phyloP scores from a whole-genome alignment of 208 protist genomes.

The Crithidia expoeki region DNA sequence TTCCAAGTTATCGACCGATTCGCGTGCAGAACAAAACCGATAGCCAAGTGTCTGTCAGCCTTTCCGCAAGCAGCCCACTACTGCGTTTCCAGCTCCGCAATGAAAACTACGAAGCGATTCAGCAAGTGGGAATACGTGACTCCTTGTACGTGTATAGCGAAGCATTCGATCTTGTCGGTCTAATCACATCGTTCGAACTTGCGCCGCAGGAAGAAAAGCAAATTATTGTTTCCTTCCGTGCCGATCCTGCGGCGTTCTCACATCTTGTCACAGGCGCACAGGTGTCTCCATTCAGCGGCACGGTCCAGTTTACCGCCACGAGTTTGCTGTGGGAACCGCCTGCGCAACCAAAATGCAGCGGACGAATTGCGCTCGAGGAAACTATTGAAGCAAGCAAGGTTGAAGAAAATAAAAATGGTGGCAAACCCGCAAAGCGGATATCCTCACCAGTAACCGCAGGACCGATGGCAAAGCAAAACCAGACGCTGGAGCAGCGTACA shows the following conservation, averaged over 20 bases:
- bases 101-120: constrained; percentile 54
- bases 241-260: constrained; percentile 52
- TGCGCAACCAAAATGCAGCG: neutral
- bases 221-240: constrained; percentile 63
- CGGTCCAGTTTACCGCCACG: constrained; percentile 44
- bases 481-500: constrained; percentile 24
- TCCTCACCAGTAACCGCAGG: neutral
- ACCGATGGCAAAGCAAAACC: neutral
- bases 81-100: constrained; percentile 65
- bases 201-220: constrained; percentile 48
- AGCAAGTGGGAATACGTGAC: constrained; percentile 17
- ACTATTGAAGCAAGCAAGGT: neutral
- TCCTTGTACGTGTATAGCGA: constrained; percentile 51
- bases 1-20: constrained; percentile 55
- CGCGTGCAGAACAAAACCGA: constrained; percentile 47
- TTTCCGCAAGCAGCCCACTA: constrained; percentile 39
- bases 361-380: neutral
- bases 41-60: constrained; percentile 38
- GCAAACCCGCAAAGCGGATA: neutral
- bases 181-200: constrained; percentile 50
- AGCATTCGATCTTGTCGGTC: constrained; percentile 61
- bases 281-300: constrained; percentile 43
- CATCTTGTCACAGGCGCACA: constrained; percentile 50
- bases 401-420: neutral
- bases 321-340: neutral